A percentile compares a stretch with the other conserved stretches of the same genome.
phyloP scores from a whole-genome alignment of 2,329 filamentous ascomycete genomes.

The Trichoderma sp. region DNA sequence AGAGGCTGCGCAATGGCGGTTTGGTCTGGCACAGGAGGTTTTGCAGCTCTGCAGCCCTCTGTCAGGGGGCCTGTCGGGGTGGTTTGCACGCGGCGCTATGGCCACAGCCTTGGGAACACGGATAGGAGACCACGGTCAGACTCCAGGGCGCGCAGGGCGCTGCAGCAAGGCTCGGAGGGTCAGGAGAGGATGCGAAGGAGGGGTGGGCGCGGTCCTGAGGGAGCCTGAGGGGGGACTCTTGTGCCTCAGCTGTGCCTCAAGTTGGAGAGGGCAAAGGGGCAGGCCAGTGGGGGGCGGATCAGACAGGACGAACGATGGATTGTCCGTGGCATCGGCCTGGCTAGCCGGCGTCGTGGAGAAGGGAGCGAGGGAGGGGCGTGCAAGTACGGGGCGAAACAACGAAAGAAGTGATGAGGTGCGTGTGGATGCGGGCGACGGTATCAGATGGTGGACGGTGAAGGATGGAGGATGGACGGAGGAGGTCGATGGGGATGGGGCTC shows the following conservation, averaged over 20 bases:
- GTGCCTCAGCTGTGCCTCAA: conserved; percentile 22
- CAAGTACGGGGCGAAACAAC: background rate
- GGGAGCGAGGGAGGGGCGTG: conserved; percentile 19
- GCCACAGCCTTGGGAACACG: background rate
- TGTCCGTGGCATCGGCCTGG: conserved; percentile 25
- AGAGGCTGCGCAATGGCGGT: conserved; percentile 19
- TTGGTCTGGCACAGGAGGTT: conserved; percentile 25
- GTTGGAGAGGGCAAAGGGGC: conserved; percentile 28
- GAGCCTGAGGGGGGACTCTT: conserved; percentile 9
- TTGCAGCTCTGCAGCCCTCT: conserved; percentile 22
- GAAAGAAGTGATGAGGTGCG: background rate
- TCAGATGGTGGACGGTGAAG: background rate
- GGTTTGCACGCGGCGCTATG: conserved; percentile 17
- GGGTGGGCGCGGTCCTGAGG: background rate
- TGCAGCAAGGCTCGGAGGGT: conserved; percentile 21
- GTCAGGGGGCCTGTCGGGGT: conserved; percentile 35
- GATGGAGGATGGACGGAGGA: background rate
- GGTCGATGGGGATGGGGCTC: background rate
- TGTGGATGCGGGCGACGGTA: conserved; percentile 3
- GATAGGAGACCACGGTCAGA: conserved; percentile 25
- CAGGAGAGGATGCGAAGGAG: conserved; percentile 20
- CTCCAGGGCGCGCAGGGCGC: conserved; percentile 23
- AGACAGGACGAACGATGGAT: conserved; percentile 26
- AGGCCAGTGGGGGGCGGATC: conserved; percentile 18
- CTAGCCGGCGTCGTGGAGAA: conserved; percentile 26